Evolutionary conservation across 1,139 yeast species (phyloP).

Genomic region (Yamadazyma buinensis): DNA sequence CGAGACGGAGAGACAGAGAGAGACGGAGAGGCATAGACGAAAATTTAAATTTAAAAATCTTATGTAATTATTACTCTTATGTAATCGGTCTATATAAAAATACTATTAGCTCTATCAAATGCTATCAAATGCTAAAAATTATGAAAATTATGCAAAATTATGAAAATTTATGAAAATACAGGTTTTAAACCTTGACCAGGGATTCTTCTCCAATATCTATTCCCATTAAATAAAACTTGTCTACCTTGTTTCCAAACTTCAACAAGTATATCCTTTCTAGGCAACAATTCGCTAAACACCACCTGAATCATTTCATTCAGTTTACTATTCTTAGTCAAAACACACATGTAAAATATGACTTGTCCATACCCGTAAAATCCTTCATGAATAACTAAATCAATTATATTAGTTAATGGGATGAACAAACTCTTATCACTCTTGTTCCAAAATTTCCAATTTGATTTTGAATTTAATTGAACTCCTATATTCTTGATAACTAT

Average conservation of each 20-base stretch:
- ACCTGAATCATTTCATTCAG: conserved; percentile 28
- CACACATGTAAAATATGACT: conserved; percentile 58
- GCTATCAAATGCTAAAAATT: no score
- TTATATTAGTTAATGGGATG: conserved; percentile 49
- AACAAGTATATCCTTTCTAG: conserved; percentile 40
- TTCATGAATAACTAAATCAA: conserved; percentile 64
- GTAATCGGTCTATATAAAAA: neutral
- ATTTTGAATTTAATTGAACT: conserved; percentile 27
- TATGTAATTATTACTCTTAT: no score
- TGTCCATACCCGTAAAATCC: conserved; percentile 61
- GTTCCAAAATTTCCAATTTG: conserved; percentile 25
- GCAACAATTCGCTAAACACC: conserved; percentile 48
- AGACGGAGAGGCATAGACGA: no score
- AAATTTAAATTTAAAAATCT: no score
- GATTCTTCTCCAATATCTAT: conserved; percentile 39
- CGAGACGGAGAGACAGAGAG: no score
- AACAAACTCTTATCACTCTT: conserved; percentile 28
- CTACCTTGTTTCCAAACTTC: conserved; percentile 40
- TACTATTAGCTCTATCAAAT: neutral
- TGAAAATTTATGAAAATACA: neutral
- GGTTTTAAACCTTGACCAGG: conserved; percentile 38
- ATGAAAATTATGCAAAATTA: no score
- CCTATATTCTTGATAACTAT: conserved; percentile 38
- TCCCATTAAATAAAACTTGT: conserved; percentile 33
- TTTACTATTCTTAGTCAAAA: conserved; percentile 40